phyloP scores from a whole-genome alignment of 805 yeast species.

The Ogataea henricii region DNA sequence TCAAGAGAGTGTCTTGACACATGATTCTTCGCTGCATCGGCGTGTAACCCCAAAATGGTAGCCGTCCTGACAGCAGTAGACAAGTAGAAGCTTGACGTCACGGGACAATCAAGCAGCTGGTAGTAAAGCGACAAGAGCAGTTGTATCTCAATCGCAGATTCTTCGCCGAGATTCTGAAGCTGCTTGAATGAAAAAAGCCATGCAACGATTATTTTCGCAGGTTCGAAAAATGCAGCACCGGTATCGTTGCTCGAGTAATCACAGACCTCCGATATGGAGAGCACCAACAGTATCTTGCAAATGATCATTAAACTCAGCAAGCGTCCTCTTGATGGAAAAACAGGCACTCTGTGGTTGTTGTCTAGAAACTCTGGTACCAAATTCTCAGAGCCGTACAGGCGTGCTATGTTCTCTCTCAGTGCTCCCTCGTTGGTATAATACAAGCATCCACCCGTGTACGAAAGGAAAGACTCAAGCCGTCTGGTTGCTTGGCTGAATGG shows the following conservation, averaged over 20 bases:
- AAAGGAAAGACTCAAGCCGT: constrained; percentile 65
- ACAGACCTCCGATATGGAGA: constrained; percentile 75
- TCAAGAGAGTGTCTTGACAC: constrained; percentile 46
- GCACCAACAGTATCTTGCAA: constrained; percentile 63
- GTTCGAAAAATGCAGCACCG: constrained; percentile 39
- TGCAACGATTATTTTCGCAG: constrained; percentile 64
- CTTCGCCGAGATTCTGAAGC: constrained; percentile 64
- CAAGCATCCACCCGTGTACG: constrained; percentile 74
- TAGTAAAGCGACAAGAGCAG: constrained; percentile 66
- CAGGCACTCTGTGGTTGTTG: not conserved
- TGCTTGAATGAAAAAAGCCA: constrained; percentile 70
- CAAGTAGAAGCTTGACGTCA: constrained; percentile 67
- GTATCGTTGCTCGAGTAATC: constrained; percentile 35
- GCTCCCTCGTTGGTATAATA: constrained; percentile 76
- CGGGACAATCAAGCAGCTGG: constrained; percentile 72
- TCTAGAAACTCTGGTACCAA: constrained; percentile 1
- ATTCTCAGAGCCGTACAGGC: constrained; percentile 47
- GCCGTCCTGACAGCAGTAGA: constrained; percentile 68
- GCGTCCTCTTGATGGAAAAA: constrained; percentile 29
- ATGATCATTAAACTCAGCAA: not conserved
- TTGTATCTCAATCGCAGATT: constrained; percentile 70
- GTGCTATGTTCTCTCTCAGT: constrained; percentile 57
- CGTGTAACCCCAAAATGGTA: constrained; percentile 68
- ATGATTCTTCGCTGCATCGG: constrained; percentile 62
- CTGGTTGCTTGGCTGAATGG: constrained; percentile 66